Conservation (phyloP, 768 basidiomycete genomes). For the Lactarius hatsudake region DNA sequence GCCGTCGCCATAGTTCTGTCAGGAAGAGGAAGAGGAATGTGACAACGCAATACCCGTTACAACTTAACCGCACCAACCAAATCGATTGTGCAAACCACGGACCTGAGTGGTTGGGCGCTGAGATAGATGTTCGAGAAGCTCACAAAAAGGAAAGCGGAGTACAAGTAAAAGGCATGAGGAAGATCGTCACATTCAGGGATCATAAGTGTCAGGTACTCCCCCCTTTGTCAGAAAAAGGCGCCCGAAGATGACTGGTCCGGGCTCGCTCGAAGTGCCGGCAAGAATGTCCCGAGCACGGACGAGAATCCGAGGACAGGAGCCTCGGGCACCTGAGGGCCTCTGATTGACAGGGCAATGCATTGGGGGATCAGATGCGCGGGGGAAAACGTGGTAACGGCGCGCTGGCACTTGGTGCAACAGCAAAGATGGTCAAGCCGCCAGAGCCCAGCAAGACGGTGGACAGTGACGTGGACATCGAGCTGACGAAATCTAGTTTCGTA, state of each 20-base stretch:
- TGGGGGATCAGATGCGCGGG: background rate
- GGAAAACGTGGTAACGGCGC: background rate
- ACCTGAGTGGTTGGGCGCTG: background rate
- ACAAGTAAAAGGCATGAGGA: background rate
- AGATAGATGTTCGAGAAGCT: background rate
- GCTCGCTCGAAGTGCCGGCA: background rate
- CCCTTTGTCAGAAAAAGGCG: background rate
- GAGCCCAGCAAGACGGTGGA: background rate
- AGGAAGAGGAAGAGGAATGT: background rate
- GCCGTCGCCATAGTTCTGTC: background rate
- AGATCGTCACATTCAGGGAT: background rate
- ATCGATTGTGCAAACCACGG: background rate
- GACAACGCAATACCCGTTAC: background rate
- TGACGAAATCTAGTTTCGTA: background rate
- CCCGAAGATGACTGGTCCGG: background rate
- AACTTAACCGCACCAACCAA: background rate
- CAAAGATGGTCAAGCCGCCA: background rate
- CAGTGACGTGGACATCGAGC: background rate
- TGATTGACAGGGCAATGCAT: background rate
- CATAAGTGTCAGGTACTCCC: background rate
- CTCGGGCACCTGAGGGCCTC: background rate
- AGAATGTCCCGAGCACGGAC: background rate
- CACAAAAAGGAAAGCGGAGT: background rate
- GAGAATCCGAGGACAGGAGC: background rate
- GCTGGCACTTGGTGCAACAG: background rate